Conservation (phyloP, 108 stramenopile genomes). For the Stephanodiscus minutulus region DNA sequence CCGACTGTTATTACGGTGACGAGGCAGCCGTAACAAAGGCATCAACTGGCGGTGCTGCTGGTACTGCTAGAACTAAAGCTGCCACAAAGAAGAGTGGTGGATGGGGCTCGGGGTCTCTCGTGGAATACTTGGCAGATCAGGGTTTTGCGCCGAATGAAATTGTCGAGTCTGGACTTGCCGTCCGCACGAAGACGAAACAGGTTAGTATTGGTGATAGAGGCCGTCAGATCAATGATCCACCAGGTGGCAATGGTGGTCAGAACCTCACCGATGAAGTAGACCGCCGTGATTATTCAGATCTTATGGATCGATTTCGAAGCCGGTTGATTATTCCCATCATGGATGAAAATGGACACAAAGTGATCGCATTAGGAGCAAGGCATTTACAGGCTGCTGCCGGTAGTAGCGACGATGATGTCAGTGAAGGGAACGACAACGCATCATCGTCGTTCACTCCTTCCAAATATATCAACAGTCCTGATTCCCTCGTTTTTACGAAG, state of each 20-base stretch:
- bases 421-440: conserved; percentile 1
- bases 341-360: conserved; percentile 60
- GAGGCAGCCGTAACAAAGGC: conserved; percentile 12
- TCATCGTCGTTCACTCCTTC: conserved; percentile 45
- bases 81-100: neutral
- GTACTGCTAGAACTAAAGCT: conserved; percentile 3
- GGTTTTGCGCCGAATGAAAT: conserved; percentile 79
- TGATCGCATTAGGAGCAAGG: conserved; percentile 82
- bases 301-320: conserved; percentile 85
- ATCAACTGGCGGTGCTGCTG: neutral
- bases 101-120: conserved; percentile 78
- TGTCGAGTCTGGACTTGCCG: conserved; percentile 86
- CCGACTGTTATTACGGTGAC: conserved; percentile 74
- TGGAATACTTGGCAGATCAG: conserved; percentile 66
- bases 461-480: conserved; percentile 95
- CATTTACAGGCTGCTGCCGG: conserved; percentile 39
- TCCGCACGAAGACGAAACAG: conserved; percentile 48
- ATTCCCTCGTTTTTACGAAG: conserved; percentile 86
- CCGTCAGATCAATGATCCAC: conserved; percentile 17
- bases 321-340: conserved; percentile 82
- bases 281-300: conserved; percentile 27
- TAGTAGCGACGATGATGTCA: conserved; percentile 19
- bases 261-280: conserved; percentile 8
- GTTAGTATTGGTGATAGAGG: neutral
- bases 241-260: neutral